Conservation (phyloP, 805 yeast genomes). For the Pichia gijzeniarum region DNA sequence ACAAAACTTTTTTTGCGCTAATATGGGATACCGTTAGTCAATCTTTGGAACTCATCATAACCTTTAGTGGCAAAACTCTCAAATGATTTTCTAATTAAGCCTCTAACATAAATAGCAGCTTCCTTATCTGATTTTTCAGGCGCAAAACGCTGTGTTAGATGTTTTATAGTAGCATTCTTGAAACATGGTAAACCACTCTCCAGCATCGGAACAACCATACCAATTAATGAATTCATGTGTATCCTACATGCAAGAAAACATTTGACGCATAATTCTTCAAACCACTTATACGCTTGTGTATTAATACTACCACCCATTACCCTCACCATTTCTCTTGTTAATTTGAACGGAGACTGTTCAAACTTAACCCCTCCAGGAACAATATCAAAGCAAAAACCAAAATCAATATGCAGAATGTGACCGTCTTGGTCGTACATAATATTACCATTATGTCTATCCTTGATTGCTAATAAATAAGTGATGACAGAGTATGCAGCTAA, state of each 20-base stretch:
- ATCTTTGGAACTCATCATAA: constrained; percentile 93
- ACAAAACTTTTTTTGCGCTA: too few relatives aligned
- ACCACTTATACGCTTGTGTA: constrained; percentile 87
- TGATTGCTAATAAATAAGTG: constrained; percentile 84
- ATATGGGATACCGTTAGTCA: constrained; percentile 96
- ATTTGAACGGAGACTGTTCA: constrained; percentile 96
- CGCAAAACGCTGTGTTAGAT: constrained; percentile 71
- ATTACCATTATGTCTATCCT: constrained; percentile 97
- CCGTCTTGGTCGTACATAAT: constrained; percentile 95
- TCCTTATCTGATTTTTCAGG: constrained; percentile 77
- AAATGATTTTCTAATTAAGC: constrained; percentile 69
- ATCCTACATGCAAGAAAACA: constrained; percentile 87
- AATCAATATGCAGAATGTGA: constrained; percentile 91
- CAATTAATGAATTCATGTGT: constrained; percentile 75
- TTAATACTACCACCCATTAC: constrained; percentile 88
- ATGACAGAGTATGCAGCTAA: constrained; percentile 92
- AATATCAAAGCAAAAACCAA: constrained; percentile 97
- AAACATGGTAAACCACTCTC: constrained; percentile 95
- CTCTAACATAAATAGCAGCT: constrained; percentile 72
- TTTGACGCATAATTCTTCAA: constrained; percentile 91
- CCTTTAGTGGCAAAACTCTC: constrained; percentile 90
- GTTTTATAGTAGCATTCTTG: constrained; percentile 80
- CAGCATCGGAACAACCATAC: constrained; percentile 86
- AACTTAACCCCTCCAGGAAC: constrained; percentile 98
- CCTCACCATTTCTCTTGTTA: constrained; percentile 92